phyloP scores from a whole-genome alignment of 2,329 filamentous ascomycete genomes.

The Macrophomina tecta region DNA sequence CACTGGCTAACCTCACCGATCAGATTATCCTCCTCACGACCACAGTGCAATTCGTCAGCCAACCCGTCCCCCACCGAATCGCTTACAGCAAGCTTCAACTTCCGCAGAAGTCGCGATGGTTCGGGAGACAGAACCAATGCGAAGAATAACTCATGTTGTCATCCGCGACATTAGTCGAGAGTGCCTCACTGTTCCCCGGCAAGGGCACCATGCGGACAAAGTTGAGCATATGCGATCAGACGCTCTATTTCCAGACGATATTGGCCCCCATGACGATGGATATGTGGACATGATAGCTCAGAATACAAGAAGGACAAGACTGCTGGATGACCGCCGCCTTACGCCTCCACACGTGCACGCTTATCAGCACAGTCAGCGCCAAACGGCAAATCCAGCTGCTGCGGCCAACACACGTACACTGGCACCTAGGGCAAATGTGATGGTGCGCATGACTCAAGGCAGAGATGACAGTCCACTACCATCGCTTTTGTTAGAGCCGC shows the following conservation, averaged over 20 bases:
- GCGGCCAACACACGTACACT: not conserved
- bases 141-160: not conserved
- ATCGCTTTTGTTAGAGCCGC: slow-evolving; percentile 4
- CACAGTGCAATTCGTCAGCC: not conserved
- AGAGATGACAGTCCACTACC: not conserved
- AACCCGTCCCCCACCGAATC: not conserved
- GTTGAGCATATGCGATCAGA: not conserved
- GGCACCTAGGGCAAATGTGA: not conserved
- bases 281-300: not conserved
- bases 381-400: not conserved
- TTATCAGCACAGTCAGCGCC: slow-evolving; percentile 17
- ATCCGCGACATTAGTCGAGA: not conserved
- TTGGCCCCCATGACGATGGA: slow-evolving; percentile 9
- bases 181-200: not conserved
- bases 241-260: not conserved
- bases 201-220: not conserved
- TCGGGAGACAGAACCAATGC: not conserved
- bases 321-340: not conserved
- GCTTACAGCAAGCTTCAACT: no score
- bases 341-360: not conserved
- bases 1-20: no score
- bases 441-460: not conserved
- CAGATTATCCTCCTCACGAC: no score
- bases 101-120: no score
- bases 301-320: not conserved